Base-by-base conservation (phyloP, 495 filamentous ascomycete genomes). In the Glutinoglossum americanum region DNA sequence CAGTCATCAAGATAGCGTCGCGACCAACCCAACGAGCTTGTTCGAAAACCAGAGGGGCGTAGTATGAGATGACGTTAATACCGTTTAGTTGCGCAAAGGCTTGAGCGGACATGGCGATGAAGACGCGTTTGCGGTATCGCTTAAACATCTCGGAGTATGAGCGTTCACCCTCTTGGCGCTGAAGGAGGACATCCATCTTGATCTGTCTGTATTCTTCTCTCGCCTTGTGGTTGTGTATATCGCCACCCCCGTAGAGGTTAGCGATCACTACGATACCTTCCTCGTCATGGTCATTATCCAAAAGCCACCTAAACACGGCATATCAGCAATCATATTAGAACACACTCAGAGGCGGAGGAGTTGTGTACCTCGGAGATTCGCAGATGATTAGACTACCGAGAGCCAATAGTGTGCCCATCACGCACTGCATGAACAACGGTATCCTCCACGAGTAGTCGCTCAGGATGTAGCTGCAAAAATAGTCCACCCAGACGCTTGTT, bases 21-120 rank as follows among this genome's bases (percentile, higher is more conserved):
- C 89, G 87, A 45, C 92, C 92, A 41, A 74, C 64, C 93, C 92
- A 98, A 19, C 92, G 89, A 33, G 93, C 92, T 27, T 87, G 86
- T 69, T 96, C 90, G 64, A 98, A 98, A 27, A 98, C 92, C 26
- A 90, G 77, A 2, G 93, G 93, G 0, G 93, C 90, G 63, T 98
- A 98, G 72, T 98, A 98, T 19, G 92, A 97, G 57, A 98, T 98
- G 62, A 98, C 93, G 71, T 98, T 98, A 70, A 98, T 98, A 49
- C 92, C 92, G 70, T 97, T 98, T 25, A 97, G 76, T 68, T 98
- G 92, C 19, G 92, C 93, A 56, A 98, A 77, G 1, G 85, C 86
- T 65, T 98, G 92, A 5, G 92, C 92, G 8, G 92, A 97, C 93
- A 98, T 98, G 68, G 92, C 92, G 70, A 98, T 97, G 65, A 97